phyloP scores from a whole-genome alignment of 163 green algal species.

The Dunaliella salina region DNA sequence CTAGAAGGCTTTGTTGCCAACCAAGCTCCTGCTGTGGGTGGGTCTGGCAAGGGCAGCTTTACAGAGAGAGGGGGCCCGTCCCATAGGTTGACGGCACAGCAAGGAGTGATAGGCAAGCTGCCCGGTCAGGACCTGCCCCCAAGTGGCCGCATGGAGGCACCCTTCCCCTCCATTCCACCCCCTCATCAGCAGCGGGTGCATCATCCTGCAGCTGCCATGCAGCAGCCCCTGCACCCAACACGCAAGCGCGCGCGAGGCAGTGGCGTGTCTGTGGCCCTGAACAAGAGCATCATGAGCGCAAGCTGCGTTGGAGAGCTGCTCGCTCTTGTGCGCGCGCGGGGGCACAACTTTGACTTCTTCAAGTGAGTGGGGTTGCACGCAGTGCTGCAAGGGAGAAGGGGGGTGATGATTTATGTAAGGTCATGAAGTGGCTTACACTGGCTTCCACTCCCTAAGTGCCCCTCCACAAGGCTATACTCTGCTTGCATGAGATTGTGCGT shows the following conservation, averaged over 20 bases:
- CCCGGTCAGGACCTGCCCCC: background rate
- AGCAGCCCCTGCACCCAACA: background rate
- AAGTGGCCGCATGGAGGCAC: too few relatives aligned
- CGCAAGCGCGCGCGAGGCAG: constrained; percentile 4
- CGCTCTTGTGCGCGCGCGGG: constrained; percentile 24
- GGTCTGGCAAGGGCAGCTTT: background rate
- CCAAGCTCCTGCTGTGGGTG: background rate
- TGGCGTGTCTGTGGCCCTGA: constrained; percentile 24
- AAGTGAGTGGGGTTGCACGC: constrained; percentile 34
- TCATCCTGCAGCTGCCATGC: background rate
- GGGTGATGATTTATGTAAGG: too few relatives aligned
- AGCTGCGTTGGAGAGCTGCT: constrained; percentile 24
- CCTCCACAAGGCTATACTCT: too few relatives aligned
- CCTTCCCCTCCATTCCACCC: too few relatives aligned
- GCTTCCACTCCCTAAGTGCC: too few relatives aligned
- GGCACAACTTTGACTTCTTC: constrained; percentile 50
- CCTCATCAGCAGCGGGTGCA: too few relatives aligned
- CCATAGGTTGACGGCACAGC: background rate
- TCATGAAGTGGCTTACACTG: too few relatives aligned
- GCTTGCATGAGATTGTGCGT: too few relatives aligned
- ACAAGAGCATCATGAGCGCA: constrained; percentile 44
- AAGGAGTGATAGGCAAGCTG: background rate
- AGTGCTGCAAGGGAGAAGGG: too few relatives aligned
- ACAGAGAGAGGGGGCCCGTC: too few relatives aligned
- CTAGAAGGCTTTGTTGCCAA: background rate